These are phyloP conservation scores for Vanrija sp. DNA, from an alignment of 1,284 basidiomycete genomes.

Conservation along the genomic window DNA sequence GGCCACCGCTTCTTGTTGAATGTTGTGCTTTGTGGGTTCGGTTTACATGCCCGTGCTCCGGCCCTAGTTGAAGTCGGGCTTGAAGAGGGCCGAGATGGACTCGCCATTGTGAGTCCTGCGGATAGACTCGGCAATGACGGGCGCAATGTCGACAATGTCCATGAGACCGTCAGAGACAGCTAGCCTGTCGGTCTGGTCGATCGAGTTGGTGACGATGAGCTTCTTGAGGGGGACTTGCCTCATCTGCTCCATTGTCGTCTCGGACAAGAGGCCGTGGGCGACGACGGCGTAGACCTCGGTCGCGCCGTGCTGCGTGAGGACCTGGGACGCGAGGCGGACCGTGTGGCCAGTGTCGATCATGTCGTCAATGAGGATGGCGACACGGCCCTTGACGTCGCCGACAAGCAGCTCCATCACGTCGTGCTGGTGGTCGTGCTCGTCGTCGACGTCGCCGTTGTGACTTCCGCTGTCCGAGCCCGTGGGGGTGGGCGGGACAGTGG, in stretches of 20 bases:
- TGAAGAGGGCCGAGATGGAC: conserved; percentile 45
- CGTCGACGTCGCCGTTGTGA: conserved; percentile 40
- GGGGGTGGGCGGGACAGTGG: conserved; percentile 47
- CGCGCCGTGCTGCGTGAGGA: conserved; percentile 83
- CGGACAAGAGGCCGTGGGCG: conserved; percentile 87
- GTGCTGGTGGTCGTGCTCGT: conserved; percentile 47
- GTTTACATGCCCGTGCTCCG: background rate
- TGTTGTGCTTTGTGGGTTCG: background rate
- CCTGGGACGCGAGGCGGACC: conserved; percentile 75
- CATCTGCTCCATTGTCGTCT: conserved; percentile 72
- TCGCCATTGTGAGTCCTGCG: conserved; percentile 90
- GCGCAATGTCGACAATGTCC: conserved; percentile 73
- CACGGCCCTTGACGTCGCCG: conserved; percentile 92
- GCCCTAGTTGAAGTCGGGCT: conserved; percentile 30
- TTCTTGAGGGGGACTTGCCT: conserved; percentile 75
- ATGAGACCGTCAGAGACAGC: conserved; percentile 50
- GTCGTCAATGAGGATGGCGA: conserved; percentile 92
- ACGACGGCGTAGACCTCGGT: conserved; percentile 83
- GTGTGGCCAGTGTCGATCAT: conserved; percentile 97
- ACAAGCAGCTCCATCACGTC: conserved; percentile 88
- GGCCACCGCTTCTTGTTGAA: background rate
- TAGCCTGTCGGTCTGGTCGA: conserved; percentile 61
- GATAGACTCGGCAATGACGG: conserved; percentile 92
- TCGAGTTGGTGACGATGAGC: conserved; percentile 82
- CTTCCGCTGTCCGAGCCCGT: conserved; percentile 39